Evolutionary conservation across 257 asterid genomes (phyloP).

Genomic region (Cynanchum wilfordii): DNA sequence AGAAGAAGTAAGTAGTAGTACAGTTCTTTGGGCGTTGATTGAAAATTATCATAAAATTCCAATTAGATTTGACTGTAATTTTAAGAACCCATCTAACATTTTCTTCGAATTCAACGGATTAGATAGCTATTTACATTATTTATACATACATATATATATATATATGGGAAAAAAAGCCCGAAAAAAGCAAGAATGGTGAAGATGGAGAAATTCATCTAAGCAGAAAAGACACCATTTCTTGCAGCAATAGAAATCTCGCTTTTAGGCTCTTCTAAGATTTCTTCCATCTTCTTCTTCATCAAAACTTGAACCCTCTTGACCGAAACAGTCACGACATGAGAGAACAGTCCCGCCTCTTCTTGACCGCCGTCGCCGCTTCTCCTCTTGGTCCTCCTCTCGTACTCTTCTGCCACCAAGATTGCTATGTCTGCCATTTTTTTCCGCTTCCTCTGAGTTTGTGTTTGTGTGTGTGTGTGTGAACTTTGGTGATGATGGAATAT

Average conservation of each 20-base stretch:
- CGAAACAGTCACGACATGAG: constrained; percentile 29
- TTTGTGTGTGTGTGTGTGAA: no score
- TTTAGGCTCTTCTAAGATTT: not conserved
- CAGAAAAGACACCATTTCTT: not conserved
- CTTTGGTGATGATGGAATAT: not conserved
- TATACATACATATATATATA: not conserved
- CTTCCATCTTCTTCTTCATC: not conserved
- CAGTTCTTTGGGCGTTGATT: not conserved
- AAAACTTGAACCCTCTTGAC: constrained; percentile 2
- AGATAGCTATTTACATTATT: not conserved
- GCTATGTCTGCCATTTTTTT: constrained; percentile 67
- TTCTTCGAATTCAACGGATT: not conserved
- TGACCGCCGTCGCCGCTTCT: constrained; percentile 41
- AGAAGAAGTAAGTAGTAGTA: not conserved
- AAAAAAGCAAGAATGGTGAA: not conserved
- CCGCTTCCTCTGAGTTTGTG: not conserved
- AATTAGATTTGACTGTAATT: not conserved
- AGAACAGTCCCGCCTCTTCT: constrained; percentile 42
- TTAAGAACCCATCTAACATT: not conserved
- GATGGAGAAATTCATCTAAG: not conserved
- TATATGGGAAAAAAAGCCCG: not conserved
- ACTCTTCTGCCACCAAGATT: constrained; percentile 80
- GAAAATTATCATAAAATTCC: not conserved
- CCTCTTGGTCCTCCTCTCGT: constrained; percentile 60
- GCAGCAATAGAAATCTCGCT: constrained; percentile 3